Evolutionary conservation across 2,329 filamentous ascomycete species (phyloP), one percentile per base, ranked within the genome.

Genomic region (Penicillium sp.): DNA sequence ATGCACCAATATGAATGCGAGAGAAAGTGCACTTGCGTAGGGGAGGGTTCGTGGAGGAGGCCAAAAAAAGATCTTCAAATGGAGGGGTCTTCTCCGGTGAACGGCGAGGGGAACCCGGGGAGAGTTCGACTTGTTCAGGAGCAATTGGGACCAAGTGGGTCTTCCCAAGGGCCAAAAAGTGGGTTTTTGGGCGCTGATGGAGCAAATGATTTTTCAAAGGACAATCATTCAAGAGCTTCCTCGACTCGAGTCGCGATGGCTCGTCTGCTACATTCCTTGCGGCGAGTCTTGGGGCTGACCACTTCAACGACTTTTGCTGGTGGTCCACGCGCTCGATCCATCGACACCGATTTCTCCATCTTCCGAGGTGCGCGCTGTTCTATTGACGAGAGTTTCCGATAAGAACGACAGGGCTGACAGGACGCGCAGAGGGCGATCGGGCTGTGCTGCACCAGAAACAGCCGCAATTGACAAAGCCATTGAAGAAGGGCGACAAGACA

Each of bases 351-450:
- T 57, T 77, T 77, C 59, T 72, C 73, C 35, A 60, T 70, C 39
- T 76, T 78, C 59, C 70, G 66, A 69, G 75, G 75, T 77, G 68
- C 24, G 50, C 22, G 27, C 24, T 16, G n/a, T 18, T n/a, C 39
- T n/a, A 9, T 31, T 16, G 10, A 52, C 5, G 18, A 27, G 24
- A 24, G 55, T 18, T n/a, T 41, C 49, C 40, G 24, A 41, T 24
- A 36, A 22, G 24, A 50, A 13, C 14, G 14, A 39, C 31, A 51
- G 27, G 46, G 24, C 59, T 66, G 53, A 67, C 58, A 37, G 35
- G n/a, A 44, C 27, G 55, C 49, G 55, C 59, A 79, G 78, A 79
- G 71, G 79, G 79, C 24, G 79, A 81, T 61, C 72, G 75, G 55
- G 76, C 76, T 19, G 62, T 80, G 13, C 47, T 81, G 36, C 70